Base-by-base conservation (phyloP, 2,329 filamentous ascomycete genomes). In the Microdochium bolleyi region DNA sequence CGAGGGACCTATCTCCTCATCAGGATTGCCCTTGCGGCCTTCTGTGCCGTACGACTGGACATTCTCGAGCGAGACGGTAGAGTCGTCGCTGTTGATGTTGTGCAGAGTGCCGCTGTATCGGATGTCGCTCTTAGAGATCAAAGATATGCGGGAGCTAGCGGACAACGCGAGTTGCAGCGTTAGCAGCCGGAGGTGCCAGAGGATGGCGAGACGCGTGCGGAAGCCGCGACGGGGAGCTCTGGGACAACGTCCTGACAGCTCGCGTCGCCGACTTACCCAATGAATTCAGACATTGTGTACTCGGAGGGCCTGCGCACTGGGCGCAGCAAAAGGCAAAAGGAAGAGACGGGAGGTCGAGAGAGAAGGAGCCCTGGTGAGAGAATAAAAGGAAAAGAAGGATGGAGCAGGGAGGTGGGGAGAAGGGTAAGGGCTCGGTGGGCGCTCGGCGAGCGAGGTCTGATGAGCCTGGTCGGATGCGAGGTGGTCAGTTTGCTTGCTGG, bases 51-150 rank as follows among this genome's bases (percentile, higher is more conserved):
- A 95, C 3, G 92, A 97, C 58, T 85, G 83, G 68, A 99, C 94
- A 81, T 96, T 92, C 69, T 99, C 92, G 59, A 99, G 84, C 44
- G 94, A 95, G 65, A 99, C 95, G 59, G 94, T 97, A 49, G 92
- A 95, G 62, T 90, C 88, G 71, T 96, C 92, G 57, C 92, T 95
- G 73, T 96, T 96, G 81, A 99, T 99, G 71, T 96, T 89, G 74
- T 96, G 91, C 51, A 99, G 84, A 52, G 88, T 92, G 61, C 94
- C 94, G 66, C 95, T 89, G 76, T 97, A 97, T 89, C 92, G 89
- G 74, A 96, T 96, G 75, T 96, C 91, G 73, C 90, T 96, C 78
- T 92, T 95, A 56, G 92, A 96, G 73, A 96, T 94, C 75, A 96
- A 84, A 57, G 91, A 96, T 78, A 96, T 96, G 70, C 88, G 87